Base-by-base conservation (phyloP, 2,329 filamentous ascomycete genomes). In the Huntiella decipiens region DNA sequence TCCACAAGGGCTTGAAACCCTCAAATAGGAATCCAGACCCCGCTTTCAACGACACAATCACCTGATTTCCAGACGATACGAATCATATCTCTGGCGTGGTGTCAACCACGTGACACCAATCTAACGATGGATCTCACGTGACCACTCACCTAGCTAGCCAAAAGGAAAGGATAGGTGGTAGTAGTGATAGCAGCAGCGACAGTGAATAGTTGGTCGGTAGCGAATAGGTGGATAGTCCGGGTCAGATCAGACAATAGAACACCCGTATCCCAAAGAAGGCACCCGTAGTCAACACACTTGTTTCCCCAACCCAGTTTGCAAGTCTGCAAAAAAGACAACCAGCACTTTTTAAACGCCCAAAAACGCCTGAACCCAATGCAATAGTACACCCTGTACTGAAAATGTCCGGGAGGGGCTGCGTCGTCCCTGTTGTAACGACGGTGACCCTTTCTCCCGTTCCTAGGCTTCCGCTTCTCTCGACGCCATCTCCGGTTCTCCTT, bases 321-420 rank as follows among this genome's bases (percentile, higher is more conserved):
- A 31, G 22, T 10, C 35, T 11, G 35, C 44, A 17, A 41, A 35
- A 28, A 28, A 28, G 22, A 28, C 50, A 54, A 54, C 52, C 56
- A 55, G 49, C 53, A 51, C 55, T 52, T 67, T 68, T 69, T 66
- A 60, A 61, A 70, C 65, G 61, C 67, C 66, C 61, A 63, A 28
- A 54, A 70, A 70, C 67, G 63, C 67, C 67, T 51, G 57, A 56
- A 58, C 48, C 48, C 17, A 56, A 66, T 63, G 58, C 60, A 60
- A 60, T 53, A 28, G 49, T 57, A 51, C 54, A 51, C 56, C 19
- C 46, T 50, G 48, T 50, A 47, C 19, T 37, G 37, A 32, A 46
- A 47, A 19, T 44, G 33, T 28, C 22, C 22, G 17, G 33, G 51
- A 51, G 57, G 53, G 57, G 60, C 56, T 51, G 58, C 53, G 47